Conservation (phyloP, 1,284 basidiomycete species). For the Rhodofomes roseus region DNA sequence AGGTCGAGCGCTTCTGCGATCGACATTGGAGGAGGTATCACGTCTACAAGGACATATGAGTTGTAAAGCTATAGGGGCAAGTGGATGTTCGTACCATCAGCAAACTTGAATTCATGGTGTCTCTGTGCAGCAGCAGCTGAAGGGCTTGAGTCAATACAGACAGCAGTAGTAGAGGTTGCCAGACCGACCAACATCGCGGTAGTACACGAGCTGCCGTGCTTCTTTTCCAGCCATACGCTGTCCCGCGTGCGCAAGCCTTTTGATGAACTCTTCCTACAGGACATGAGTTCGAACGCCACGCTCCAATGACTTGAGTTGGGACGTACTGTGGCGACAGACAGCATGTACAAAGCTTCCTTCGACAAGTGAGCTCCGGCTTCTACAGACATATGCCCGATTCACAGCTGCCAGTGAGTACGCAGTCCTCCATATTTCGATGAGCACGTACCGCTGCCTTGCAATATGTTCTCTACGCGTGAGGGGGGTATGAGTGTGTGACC, state of each 20-base stretch:
- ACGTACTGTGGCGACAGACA: constrained; percentile 68
- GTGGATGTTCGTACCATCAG: constrained; percentile 46
- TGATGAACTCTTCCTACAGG: constrained; percentile 75
- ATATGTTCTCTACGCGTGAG: constrained; percentile 61
- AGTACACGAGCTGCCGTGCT: constrained; percentile 51
- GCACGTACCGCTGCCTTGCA: constrained; percentile 63
- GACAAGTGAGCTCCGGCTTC: constrained; percentile 54
- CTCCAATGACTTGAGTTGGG: background rate
- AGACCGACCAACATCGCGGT: constrained; percentile 64
- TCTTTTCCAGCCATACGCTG: constrained; percentile 51
- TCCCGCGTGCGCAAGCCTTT: constrained; percentile 57
- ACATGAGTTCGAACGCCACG: constrained; percentile 4
- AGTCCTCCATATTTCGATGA: background rate
- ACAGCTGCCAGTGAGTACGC: background rate
- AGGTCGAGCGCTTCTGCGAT: constrained; percentile 54
- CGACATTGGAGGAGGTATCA: constrained; percentile 60
- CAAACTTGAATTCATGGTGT: constrained; percentile 66
- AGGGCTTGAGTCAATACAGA: constrained; percentile 11
- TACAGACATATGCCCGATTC: constrained; percentile 34
- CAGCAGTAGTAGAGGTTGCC: background rate
- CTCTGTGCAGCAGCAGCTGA: constrained; percentile 53
- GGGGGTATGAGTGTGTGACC: constrained; percentile 62
- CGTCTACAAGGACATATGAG: constrained; percentile 41
- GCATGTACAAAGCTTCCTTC: constrained; percentile 66
- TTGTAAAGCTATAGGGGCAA: background rate